Percentiles rank a stretch among this genome's conserved stretches.
These are phyloP conservation scores for Globisporangium nodosum DNA, from an alignment of 352 stramenopile genomes.

Conservation along the genomic window DNA sequence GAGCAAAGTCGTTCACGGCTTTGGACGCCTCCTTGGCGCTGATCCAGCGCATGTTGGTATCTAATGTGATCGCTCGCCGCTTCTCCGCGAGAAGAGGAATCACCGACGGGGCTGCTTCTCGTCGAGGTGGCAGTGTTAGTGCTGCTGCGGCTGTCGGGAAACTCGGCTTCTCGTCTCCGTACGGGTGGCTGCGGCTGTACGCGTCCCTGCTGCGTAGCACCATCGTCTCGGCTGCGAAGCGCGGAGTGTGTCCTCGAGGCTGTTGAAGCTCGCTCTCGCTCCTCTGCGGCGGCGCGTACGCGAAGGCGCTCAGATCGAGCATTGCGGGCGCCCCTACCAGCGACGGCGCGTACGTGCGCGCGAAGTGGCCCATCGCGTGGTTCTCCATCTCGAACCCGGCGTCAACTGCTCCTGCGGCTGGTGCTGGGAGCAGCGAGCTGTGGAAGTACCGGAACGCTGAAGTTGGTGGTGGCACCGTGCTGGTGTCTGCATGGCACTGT, in stretches of 20 bases:
- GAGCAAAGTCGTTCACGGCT: conserved; percentile 67
- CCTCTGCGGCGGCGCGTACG: conserved; percentile 1
- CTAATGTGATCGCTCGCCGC: conserved; percentile 3
- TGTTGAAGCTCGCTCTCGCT: background rate
- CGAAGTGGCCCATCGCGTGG: conserved; percentile 5
- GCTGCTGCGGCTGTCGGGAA: background rate
- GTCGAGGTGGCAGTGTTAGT: background rate
- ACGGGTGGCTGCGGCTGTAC: background rate
- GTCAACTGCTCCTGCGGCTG: background rate
- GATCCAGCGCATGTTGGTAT: conserved; percentile 71
- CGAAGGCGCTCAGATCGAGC: background rate
- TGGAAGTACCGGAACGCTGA: background rate
- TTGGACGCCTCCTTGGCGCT: conserved; percentile 77
- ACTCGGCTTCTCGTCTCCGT: background rate
- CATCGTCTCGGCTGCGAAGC: background rate
- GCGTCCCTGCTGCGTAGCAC: background rate
- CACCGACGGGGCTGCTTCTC: background rate
- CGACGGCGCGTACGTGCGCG: conserved; percentile 1
- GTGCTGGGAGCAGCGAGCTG: background rate
- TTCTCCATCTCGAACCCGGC: conserved; percentile 5
- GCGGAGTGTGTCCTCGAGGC: background rate
- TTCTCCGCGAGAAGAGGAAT: conserved; percentile 8
- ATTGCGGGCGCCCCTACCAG: background rate
- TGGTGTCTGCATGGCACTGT: background rate
- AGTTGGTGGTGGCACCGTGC: background rate